A percentile compares a stretch with the other conserved stretches of the same genome.
Conservation (phyloP, 352 stramenopile species). For the Phytophthora capsici region DNA sequence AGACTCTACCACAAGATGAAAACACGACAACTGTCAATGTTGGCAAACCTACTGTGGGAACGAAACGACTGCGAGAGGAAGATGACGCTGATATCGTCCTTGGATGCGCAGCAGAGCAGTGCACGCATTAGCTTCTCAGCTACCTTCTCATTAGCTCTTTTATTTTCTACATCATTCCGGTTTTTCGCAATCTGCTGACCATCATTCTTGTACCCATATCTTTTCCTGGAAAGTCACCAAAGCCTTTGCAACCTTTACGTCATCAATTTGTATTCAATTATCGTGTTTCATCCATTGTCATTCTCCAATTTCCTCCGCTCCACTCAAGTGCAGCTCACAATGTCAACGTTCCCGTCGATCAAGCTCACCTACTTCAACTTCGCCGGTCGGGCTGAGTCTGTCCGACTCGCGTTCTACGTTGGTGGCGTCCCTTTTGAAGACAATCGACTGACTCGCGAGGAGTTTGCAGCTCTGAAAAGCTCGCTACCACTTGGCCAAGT, state of each 20-base stretch:
- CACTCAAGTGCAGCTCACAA: constrained; percentile 8
- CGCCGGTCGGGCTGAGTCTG: constrained; percentile 45
- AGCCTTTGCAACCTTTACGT: background rate
- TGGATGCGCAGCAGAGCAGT: background rate
- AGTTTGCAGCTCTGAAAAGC: constrained; percentile 49
- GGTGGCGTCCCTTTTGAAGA: constrained; percentile 68
- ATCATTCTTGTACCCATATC: too few relatives aligned
- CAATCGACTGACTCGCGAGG: constrained; percentile 38
- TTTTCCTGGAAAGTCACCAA: background rate
- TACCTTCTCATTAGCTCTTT: too few relatives aligned
- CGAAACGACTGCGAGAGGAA: constrained; percentile 4
- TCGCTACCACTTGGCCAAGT: constrained; percentile 57
- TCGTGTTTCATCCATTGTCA: background rate
- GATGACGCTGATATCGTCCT: background rate
- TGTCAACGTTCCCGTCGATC: constrained; percentile 42
- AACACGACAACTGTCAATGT: background rate
- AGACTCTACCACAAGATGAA: constrained; percentile 1
- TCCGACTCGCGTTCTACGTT: constrained; percentile 60
- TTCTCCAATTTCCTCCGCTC: constrained; percentile 11
- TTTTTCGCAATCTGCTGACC: background rate
- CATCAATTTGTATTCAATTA: background rate
- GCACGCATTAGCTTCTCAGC: too few relatives aligned
- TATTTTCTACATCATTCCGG: too few relatives aligned
- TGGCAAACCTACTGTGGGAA: background rate
- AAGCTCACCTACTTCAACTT: constrained; percentile 70